Base-by-base conservation (phyloP, 1,139 yeast genomes). In the Blastobotrys proliferans region DNA sequence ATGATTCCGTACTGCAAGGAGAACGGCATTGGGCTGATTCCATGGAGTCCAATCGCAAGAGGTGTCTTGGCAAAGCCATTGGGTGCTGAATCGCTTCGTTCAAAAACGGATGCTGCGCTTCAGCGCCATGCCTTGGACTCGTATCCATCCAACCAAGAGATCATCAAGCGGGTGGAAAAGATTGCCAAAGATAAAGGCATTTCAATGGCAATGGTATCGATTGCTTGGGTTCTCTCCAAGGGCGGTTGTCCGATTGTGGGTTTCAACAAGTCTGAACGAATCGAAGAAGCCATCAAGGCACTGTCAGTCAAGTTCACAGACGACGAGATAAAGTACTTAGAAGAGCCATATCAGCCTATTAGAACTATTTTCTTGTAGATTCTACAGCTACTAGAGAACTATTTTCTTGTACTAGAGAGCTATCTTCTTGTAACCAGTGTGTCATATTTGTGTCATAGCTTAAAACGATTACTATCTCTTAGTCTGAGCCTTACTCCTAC, bases 221-320 rank as follows among this genome's bases (percentile, higher is more conserved):
- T 73, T 9, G 77, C 81, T 3, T 80, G 83, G 81, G 68, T 68
- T 3, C 47, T 77, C 8, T 47, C 65, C 34, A 78, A 78, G 56
- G 82, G 81, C 6, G 56, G 64, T n/a, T 46, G 57, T 34, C 81
- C 82, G 1, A 75, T 80, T 49, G 73, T 80, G 11, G 86, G 86
- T 0, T 56, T 80, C 43, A 71, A 63, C 49, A 70, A 71, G 25
- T 63, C 63, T 5, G 69, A 66, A 49, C 66, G 84, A 50, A 70
- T 80, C 22, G 76, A 75, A 21, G 83, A 79, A 51, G 75, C 76
- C 2, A 43, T 77, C 14, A 60, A 54, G 9, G 77, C 81, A 1
- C 51, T 72, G 20, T 56, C 62, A 17, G 54, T 77, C 41, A 55
- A 66, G 44, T 63, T 81, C 21, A 58, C 76, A 6, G 67, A 64